Base-by-base conservation (phyloP, 208 protist species). In the Naegleria lovaniensis region DNA sequence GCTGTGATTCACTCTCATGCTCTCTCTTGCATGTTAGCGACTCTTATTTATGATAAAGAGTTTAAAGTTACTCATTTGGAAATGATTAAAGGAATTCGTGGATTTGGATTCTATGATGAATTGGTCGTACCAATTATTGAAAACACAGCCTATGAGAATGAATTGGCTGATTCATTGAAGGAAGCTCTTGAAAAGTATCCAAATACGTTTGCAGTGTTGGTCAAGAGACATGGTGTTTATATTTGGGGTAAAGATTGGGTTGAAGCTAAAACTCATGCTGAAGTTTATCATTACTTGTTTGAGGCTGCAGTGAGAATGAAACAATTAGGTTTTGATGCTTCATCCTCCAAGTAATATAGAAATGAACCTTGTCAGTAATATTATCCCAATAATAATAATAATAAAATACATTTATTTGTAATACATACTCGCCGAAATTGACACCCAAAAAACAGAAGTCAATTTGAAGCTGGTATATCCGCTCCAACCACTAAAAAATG, bases 271-370 rank as follows among this genome's bases (percentile, higher is more conserved):
- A 96, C 95, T 29, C 95, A 95, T 92, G 93, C 93, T 67, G 97
- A 99, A 94, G 98, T 96, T 93, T 95, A 96, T 52, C 96, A 99
- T 93, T 98, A 98, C 94, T 94, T 99, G 38, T 98, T 98, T 94
- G 96, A 97, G 87, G 94, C 94, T 48, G 93, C 92, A n/a, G 51
- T 95, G 5, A 92, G 92, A 51, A 95, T 95, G 94, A 92, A 92
- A 87, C 90, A 92, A 88, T 67, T 95, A 3, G 93, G 93, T 43
- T n/a, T 95, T 29, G 94, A 95, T 88, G 16, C 67, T 22, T 67
- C 55, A 29, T 48, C 43, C 43, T 67, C 55, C 22, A 67, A 67
- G 55, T 29, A 67, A 67, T 67, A 4, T 22, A 4, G 7, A 48
- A 7, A 48, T 48, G 43, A 48, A 9, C n/a, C n/a, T n/a, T n/a